phyloP scores from a whole-genome alignment of 2,329 filamentous ascomycete species.

The Leptographium flavum region DNA sequence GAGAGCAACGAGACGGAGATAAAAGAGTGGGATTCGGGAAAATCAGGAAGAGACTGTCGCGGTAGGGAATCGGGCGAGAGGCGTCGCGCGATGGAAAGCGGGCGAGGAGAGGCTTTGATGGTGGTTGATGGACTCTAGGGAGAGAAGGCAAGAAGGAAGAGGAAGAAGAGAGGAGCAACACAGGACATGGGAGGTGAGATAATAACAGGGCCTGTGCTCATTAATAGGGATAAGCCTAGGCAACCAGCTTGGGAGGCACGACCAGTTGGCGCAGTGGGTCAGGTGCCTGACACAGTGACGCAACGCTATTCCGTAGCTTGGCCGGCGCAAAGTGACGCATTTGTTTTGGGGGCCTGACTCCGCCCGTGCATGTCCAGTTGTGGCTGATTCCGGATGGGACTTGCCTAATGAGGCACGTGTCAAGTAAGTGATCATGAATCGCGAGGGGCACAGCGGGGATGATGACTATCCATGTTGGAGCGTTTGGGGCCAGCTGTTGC shows the following conservation, averaged over 20 bases:
- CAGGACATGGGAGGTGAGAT: too few relatives aligned
- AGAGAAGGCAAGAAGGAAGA: not conserved
- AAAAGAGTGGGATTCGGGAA: not conserved
- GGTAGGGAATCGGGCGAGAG: slow-evolving; percentile 1
- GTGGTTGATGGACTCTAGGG: not conserved
- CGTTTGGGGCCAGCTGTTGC: too few relatives aligned
- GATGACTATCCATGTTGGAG: too few relatives aligned
- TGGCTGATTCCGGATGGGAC: not conserved
- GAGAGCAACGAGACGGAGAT: not conserved
- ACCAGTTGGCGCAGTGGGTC: not conserved
- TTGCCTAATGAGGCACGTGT: not conserved
- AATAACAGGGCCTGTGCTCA: not conserved
- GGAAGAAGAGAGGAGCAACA: not conserved
- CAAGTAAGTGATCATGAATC: too few relatives aligned
- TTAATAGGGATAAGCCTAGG: not conserved
- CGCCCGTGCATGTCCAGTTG: not conserved
- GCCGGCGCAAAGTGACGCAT: not conserved
- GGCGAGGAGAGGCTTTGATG: not conserved
- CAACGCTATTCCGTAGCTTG: not conserved
- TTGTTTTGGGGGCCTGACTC: not conserved
- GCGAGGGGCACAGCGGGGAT: too few relatives aligned
- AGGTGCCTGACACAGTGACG: not conserved
- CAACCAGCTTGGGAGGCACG: not conserved
- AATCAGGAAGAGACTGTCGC: slow-evolving; percentile 1
- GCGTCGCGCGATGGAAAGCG: slow-evolving; percentile 3